Base-by-base conservation (phyloP, 2,329 filamentous ascomycete species). In the Diaporthe sp. region DNA sequence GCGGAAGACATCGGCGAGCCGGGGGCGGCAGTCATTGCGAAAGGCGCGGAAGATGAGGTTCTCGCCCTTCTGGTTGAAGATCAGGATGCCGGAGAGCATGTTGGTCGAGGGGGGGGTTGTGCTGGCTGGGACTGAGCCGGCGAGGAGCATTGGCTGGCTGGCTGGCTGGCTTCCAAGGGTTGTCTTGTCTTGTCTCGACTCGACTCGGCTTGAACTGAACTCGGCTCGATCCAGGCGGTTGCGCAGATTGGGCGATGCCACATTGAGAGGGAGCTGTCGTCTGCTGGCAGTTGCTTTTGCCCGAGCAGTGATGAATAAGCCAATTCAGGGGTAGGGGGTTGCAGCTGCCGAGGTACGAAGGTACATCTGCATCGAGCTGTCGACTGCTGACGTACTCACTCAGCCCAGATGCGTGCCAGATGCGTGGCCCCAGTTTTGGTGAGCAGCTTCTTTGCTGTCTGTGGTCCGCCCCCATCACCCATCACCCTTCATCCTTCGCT, bases 51-150 rank as follows among this genome's bases (percentile, higher is more conserved):
- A 98, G 85, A 99, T 99, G 82, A 99, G 94, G 86, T 99, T 98
- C 88, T 99, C 97, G 86, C 97, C 97, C 87, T 99, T 99, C 85
- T 99, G 97, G 80, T 99, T 99, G 90, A 99, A 99, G 79, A 99
- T 93, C 79, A 99, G 92, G 82, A 99, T 96, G 75, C 97, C 97
- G 80, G 96, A 98, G 79, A 99, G 89, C 97, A 99, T 99, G 13
- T 38, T 69, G 64, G 30, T 28, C 45, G 58, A 13, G 17, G n/a
- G 25, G 25, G 17, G 67, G 33, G 15, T 42, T 64, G 42, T 33
- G 60, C 40, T 52, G 54, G 61, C 28, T 66, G 15, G n/a, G 22
- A 33, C 33, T 45, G 64, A 22, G 33, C 47, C 33, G 30, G 64
- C 22, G 22, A 54, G 47, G 64, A 52, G 40, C 64, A 68, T 68